These are phyloP conservation scores for Colletotrichum phormii DNA, from an alignment of 2,329 filamentous ascomycete genomes.

Conservation along the genomic window DNA sequence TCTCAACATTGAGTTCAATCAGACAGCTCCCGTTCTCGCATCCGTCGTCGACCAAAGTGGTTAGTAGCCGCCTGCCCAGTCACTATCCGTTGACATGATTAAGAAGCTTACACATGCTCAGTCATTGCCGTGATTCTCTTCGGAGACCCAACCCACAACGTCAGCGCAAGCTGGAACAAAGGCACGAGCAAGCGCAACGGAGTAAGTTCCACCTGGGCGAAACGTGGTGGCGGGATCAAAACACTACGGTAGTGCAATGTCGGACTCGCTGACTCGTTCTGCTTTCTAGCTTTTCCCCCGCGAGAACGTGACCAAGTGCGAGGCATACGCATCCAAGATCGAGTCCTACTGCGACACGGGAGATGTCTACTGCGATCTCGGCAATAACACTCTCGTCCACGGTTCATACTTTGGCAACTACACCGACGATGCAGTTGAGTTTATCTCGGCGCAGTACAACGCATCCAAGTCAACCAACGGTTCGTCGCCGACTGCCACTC, in stretches of 20 bases:
- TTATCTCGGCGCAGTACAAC: conserved; percentile 49
- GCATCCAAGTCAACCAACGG: conserved; percentile 16
- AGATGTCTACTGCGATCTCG: conserved; percentile 54
- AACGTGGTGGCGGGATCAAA: neutral
- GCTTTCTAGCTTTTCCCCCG: conserved; percentile 50
- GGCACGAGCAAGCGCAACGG: conserved; percentile 52
- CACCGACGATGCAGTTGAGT: conserved; percentile 48
- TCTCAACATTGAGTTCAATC: conserved; percentile 34
- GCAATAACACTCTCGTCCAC: conserved; percentile 45
- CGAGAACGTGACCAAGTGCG: conserved; percentile 48
- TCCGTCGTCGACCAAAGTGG: conserved; percentile 47
- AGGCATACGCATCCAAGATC: conserved; percentile 49
- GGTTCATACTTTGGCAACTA: conserved; percentile 51
- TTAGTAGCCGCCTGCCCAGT: conserved; percentile 38
- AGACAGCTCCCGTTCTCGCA: conserved; percentile 41
- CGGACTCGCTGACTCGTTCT: neutral
- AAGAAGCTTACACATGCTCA: conserved; percentile 37
- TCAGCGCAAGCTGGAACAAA: conserved; percentile 48
- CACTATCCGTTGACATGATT: neutral
- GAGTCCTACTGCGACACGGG: conserved; percentile 55
- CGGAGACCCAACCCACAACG: conserved; percentile 54
- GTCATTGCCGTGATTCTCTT: conserved; percentile 55
- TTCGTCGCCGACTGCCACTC: conserved; percentile 14
- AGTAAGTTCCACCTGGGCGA: conserved; percentile 43
- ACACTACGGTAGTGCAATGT: neutral